phyloP scores from a whole-genome alignment of 306 rosid genomes.

The Medicago lupulina region DNA sequence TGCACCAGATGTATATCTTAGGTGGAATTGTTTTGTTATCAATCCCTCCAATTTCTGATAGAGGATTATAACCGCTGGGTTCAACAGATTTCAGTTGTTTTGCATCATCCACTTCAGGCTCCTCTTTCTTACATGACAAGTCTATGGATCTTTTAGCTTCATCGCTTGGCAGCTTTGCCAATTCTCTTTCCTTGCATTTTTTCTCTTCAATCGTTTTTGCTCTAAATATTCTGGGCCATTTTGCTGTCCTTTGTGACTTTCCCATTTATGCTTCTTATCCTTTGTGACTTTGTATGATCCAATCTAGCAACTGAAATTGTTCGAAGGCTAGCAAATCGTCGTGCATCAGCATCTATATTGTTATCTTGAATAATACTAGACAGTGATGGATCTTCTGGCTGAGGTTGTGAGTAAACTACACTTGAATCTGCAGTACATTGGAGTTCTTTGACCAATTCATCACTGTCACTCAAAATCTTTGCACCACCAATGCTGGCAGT shows the following conservation, averaged over 20 bases:
- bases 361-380: slow-evolving; percentile 80
- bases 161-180: slow-evolving; percentile 60
- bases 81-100: slow-evolving; percentile 55
- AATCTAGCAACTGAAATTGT: slow-evolving; percentile 61
- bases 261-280: slow-evolving; percentile 81
- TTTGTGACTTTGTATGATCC: slow-evolving; percentile 61
- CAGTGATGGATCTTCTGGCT: slow-evolving; percentile 63
- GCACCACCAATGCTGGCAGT: slow-evolving; percentile 97
- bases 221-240: slow-evolving; percentile 80
- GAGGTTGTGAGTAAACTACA: slow-evolving; percentile 61
- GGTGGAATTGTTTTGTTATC: slow-evolving; percentile 56
- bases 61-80: slow-evolving; percentile 54
- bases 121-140: slow-evolving; percentile 55
- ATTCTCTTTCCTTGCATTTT: slow-evolving; percentile 71
- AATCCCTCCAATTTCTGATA: slow-evolving; percentile 40
- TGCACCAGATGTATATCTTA: slow-evolving; percentile 64
- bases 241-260: slow-evolving; percentile 62
- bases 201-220: slow-evolving; percentile 77
- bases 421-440: slow-evolving; percentile 91
- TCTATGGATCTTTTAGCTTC: slow-evolving; percentile 48
- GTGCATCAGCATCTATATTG: slow-evolving; percentile 74
- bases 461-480: slow-evolving; percentile 69
- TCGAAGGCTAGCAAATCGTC: slow-evolving; percentile 79
- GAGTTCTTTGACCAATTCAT: slow-evolving; percentile 76
- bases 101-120: slow-evolving; percentile 46